Evolutionary conservation across 352 stramenopile species (phyloP).

Genomic region (Globisporangium okanoganense): DNA sequence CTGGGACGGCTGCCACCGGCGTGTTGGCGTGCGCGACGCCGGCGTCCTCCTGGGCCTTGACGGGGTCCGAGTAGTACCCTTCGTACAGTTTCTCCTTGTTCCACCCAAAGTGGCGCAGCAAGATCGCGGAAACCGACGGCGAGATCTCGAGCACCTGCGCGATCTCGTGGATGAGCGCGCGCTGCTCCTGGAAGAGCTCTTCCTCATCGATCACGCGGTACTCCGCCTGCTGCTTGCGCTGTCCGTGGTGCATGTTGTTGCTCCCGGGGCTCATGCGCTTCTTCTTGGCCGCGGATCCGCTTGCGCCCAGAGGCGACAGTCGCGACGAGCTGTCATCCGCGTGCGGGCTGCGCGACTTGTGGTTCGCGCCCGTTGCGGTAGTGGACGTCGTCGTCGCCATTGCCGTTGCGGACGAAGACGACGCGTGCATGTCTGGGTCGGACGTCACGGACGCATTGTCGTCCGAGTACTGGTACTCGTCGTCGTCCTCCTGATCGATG

Average conservation of each 20-base stretch:
- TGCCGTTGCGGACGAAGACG: slow-evolving; percentile 11
- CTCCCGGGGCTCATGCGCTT: slow-evolving; percentile 49
- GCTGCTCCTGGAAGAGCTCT: slow-evolving; percentile 71
- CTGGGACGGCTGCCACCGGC: slow-evolving; percentile 29
- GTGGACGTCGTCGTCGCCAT: background rate
- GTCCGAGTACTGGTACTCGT: slow-evolving; percentile 70
- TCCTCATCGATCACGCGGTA: slow-evolving; percentile 85
- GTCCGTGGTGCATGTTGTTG: slow-evolving; percentile 25
- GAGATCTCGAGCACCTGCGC: slow-evolving; percentile 75
- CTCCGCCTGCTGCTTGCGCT: slow-evolving; percentile 29
- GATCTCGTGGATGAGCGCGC: slow-evolving; percentile 62
- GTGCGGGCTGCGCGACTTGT: slow-evolving; percentile 29
- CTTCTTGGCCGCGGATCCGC: slow-evolving; percentile 58
- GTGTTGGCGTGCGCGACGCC: slow-evolving; percentile 57
- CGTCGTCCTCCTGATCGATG: slow-evolving; percentile 18
- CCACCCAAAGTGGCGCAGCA: slow-evolving; percentile 85
- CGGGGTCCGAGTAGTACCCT: slow-evolving; percentile 73
- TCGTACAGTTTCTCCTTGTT: slow-evolving; percentile 91
- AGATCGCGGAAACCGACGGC: slow-evolving; percentile 48
- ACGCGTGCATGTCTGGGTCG: slow-evolving; percentile 16
- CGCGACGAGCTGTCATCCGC: slow-evolving; percentile 19
- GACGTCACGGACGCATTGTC: slow-evolving; percentile 34
- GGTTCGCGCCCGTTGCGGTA: slow-evolving; percentile 2
- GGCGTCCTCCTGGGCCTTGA: slow-evolving; percentile 44
- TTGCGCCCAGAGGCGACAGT: slow-evolving; percentile 33